Base-by-base conservation (phyloP, 176 grass and related monocot genomes). In the Aechmea fasciata region DNA sequence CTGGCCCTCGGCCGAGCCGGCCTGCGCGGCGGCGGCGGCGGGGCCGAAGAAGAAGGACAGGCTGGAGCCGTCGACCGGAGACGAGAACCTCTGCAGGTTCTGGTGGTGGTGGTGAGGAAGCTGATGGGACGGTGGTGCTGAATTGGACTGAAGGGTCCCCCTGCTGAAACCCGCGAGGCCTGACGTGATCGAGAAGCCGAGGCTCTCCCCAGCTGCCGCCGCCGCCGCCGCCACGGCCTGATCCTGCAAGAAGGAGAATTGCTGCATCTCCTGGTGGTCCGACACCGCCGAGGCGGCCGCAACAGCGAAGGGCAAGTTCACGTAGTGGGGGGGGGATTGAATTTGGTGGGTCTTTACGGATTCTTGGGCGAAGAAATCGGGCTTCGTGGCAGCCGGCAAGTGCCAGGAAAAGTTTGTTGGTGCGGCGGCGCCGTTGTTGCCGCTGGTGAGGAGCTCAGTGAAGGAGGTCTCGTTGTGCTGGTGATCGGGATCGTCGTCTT, bases 121-220 rank as follows among this genome's bases (percentile, higher is more conserved):
- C 9, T 84, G 75, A 26, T 82, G 86, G 14, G 70, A 70, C 13
- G 87, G 70, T 73, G 87, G 70, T 73, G 68, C 83, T 48, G 91
- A 91, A 91, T 96, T 96, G 91, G 91, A 96, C 91, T 91, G 91
- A 96, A 96, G 91, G 91, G 91, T 83, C 84, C 91, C 87, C 91
- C 91, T 96, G 63, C 68, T 87, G 91, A 81, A 77, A 81, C 87
- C 91, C 72, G 85, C 50, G 65, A 84, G 75, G 82, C 83, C 83
- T 10, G 87, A 91, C 26, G 84, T 78, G 54, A 91, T 91, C 29
- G 87, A 91, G 80, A 91, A 91, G 77, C 85, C 75, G 76, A 91
- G 85, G 78, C 67, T 96, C 73, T 90, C 84, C 26, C 76, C 87
- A 26, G 67, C 68, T 49, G 85, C 73, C 12, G 82, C 23, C 63